Evolutionary conservation across 306 rosid species (phyloP).

Genomic region (Crataegus laevigata): DNA sequence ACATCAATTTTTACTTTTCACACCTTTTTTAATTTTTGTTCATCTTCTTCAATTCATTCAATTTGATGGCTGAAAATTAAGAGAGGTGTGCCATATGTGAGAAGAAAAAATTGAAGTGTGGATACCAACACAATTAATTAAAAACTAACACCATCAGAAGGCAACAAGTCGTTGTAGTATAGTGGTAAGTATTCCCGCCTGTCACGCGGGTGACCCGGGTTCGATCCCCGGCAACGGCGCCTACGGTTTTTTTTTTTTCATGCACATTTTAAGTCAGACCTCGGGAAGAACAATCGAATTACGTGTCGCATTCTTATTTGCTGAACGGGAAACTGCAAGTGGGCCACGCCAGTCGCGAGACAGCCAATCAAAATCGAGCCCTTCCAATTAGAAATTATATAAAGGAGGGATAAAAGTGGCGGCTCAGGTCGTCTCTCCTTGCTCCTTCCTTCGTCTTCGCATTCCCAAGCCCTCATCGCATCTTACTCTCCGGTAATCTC

Average conservation of each 20-base stretch:
- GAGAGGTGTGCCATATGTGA: no score
- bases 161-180: neutral
- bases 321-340: neutral
- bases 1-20: no score
- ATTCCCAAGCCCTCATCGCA: neutral
- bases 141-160: fast-evolving
- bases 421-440: neutral
- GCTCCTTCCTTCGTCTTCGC: neutral
- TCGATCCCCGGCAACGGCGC: constrained; percentile 15
- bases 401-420: neutral
- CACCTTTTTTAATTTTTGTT: no score
- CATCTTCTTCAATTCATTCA: no score
- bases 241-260: neutral
- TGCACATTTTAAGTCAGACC: neutral
- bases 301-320: constrained; percentile 2
- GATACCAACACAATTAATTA: no score
- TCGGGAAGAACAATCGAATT: no score
- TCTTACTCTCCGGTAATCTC: neutral
- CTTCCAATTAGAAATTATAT: neutral
- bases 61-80: no score
- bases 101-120: no score
- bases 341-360: neutral
- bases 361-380: constrained; percentile 14
- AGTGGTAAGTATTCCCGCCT: neutral
- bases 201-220: neutral